Evolutionary conservation across 495 filamentous ascomycete genomes (phyloP).

Genomic region (Penicillium diatomitis): DNA sequence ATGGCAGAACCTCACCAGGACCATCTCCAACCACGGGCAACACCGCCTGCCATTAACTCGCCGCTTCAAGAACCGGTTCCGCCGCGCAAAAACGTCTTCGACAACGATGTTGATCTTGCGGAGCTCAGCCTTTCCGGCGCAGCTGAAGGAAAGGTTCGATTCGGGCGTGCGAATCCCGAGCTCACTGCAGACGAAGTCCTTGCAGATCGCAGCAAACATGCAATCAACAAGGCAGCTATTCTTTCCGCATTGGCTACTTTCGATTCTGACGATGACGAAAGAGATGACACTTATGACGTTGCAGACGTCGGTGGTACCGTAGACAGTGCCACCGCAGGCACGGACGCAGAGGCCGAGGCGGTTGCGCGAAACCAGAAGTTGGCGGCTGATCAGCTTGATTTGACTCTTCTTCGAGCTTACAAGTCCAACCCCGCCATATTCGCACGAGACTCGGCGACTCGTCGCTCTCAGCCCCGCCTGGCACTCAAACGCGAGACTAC

Average conservation of each 20-base stretch:
- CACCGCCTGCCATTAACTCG: conserved; percentile 24
- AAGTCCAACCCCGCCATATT: conserved; percentile 55
- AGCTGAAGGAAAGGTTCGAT: conserved; percentile 51
- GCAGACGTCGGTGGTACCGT: conserved; percentile 86
- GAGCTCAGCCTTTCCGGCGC: conserved; percentile 46
- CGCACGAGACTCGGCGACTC: conserved; percentile 55
- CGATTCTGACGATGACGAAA: conserved; percentile 91
- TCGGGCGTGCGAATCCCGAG: conserved; percentile 60
- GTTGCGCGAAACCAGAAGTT: conserved; percentile 22
- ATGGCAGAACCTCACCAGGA: conserved; percentile 8
- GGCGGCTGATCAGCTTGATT: conserved; percentile 30
- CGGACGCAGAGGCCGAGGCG: conserved; percentile 30
- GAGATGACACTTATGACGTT: conserved; percentile 92
- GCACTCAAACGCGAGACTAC: conserved; percentile 67
- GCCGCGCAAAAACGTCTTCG: conserved; percentile 58
- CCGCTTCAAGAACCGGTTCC: conserved; percentile 17
- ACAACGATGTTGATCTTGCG: conserved; percentile 69
- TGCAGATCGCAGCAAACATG: conserved; percentile 40
- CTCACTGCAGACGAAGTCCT: conserved; percentile 57
- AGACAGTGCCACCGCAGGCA: conserved; percentile 42
- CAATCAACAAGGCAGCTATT: conserved; percentile 75
- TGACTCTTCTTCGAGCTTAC: conserved; percentile 58
- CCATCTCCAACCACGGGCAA: conserved; percentile 26
- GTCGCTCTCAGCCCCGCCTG: conserved; percentile 50
- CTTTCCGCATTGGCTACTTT: conserved; percentile 84